phyloP scores from a whole-genome alignment of 177 flowering plant genomes.

The Vitis hybrid region DNA sequence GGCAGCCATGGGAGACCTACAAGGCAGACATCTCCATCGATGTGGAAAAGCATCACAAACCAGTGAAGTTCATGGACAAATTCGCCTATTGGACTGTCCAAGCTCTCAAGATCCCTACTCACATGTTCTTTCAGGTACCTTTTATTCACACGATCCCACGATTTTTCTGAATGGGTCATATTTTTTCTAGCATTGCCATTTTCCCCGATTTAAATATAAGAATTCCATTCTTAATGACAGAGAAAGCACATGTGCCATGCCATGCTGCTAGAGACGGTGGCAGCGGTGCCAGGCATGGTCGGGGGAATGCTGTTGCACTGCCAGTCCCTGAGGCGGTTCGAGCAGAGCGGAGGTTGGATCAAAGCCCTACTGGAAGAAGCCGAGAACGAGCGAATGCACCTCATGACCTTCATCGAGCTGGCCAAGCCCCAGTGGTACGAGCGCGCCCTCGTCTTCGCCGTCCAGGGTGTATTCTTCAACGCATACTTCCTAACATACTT shows the following conservation, averaged over 20 bases:
- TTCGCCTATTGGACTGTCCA: conserved; percentile 39
- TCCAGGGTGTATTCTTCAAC: conserved; percentile 88
- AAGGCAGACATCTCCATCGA: conserved; percentile 29
- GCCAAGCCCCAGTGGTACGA: conserved; percentile 81
- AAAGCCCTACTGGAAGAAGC: conserved; percentile 89
- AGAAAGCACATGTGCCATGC: conserved; percentile 77
- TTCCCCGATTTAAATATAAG: background rate
- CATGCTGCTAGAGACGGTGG: conserved; percentile 90
- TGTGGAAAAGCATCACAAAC: conserved; percentile 37
- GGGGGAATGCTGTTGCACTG: conserved; percentile 80
- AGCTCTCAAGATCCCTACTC: conserved; percentile 29
- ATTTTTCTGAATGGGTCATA: background rate
- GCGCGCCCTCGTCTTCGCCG: conserved; percentile 62
- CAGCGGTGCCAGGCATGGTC: conserved; percentile 93
- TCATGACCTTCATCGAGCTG: conserved; percentile 87
- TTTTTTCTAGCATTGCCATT: background rate
- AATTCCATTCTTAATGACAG: conserved; percentile 24
- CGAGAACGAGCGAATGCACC: conserved; percentile 88
- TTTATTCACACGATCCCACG: background rate
- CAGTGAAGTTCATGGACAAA: conserved; percentile 30
- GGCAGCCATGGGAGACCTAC: conserved; percentile 47
- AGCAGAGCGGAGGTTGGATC: conserved; percentile 95
- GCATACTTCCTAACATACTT: conserved; percentile 72
- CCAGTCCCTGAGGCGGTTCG: conserved; percentile 66
- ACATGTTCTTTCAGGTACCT: conserved; percentile 43